These are phyloP conservation scores for Malassezia obtusa DNA, from an alignment of 1,284 basidiomycete species.

Conservation along the genomic window DNA sequence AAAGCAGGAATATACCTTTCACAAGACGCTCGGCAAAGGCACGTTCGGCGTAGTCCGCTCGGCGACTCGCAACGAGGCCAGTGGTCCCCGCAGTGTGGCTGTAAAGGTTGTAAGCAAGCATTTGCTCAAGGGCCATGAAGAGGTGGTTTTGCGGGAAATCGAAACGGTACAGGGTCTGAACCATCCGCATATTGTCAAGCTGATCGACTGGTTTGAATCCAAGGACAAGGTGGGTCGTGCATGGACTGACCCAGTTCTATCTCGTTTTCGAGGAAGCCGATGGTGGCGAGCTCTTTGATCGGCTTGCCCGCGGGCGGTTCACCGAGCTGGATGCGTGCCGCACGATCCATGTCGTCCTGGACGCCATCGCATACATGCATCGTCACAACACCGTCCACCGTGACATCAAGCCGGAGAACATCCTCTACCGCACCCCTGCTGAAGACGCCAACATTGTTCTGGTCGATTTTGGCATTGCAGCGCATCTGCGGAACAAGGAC, in stretches of 20 bases:
- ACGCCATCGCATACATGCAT: slow-evolving; percentile 44
- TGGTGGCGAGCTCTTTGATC: slow-evolving; percentile 49
- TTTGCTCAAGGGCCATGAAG: slow-evolving; percentile 38
- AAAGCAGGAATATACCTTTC: slow-evolving; percentile 47
- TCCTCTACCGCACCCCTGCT: slow-evolving; percentile 68
- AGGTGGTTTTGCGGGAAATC: slow-evolving; percentile 45
- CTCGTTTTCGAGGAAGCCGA: slow-evolving; percentile 49
- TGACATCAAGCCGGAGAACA: slow-evolving; percentile 64
- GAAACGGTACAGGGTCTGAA: slow-evolving; percentile 43
- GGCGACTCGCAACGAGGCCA: slow-evolving; percentile 20
- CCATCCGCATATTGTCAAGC: slow-evolving; percentile 54
- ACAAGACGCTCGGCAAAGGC: slow-evolving; percentile 43
- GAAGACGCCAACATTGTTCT: slow-evolving; percentile 52
- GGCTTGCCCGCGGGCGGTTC: slow-evolving; percentile 44
- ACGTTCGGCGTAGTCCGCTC: slow-evolving; percentile 42
- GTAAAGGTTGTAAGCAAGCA: slow-evolving; percentile 46
- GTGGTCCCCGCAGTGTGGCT: slow-evolving; percentile 25
- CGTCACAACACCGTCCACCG: slow-evolving; percentile 44
- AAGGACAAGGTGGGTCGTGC: slow-evolving; percentile 24
- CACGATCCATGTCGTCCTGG: slow-evolving; percentile 36
- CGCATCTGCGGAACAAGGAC: slow-evolving; percentile 51
- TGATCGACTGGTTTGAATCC: slow-evolving; percentile 48
- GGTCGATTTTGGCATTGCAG: slow-evolving; percentile 76
- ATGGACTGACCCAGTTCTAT: slow-evolving; percentile 32
- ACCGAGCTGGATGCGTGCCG: slow-evolving; percentile 46